Evolutionary conservation across 202 grass and related monocot species (phyloP).

Genomic region (Musa balbisiana): DNA sequence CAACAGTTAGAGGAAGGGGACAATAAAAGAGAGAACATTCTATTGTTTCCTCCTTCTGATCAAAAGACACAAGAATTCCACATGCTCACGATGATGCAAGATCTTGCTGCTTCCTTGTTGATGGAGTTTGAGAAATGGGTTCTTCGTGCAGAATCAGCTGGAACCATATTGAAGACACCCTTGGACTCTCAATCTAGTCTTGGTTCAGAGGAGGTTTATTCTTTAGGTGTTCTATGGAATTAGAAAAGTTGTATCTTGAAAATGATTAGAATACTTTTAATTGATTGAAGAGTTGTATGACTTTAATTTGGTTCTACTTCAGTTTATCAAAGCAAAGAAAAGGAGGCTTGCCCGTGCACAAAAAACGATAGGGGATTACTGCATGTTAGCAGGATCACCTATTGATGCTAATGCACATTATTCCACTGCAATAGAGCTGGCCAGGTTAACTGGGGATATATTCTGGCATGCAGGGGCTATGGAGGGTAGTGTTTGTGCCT

Average conservation of each 20-base stretch:
- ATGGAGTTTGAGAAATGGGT: slow-evolving; percentile 99
- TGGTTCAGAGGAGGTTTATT: slow-evolving; percentile 98
- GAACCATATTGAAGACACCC: slow-evolving; percentile 98
- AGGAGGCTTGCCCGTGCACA: slow-evolving; percentile 86
- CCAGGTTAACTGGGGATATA: slow-evolving; percentile 97
- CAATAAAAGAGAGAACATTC: slow-evolving; percentile 82
- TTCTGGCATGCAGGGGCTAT: slow-evolving; percentile 99
- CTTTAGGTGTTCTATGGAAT: slow-evolving; percentile 74
- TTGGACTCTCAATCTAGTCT: slow-evolving; percentile 97
- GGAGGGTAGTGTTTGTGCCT: slow-evolving; percentile 81
- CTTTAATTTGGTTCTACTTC: slow-evolving; percentile 17
- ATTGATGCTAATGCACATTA: slow-evolving; percentile 97
- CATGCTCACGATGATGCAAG: slow-evolving; percentile 97
- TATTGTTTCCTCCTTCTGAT: slow-evolving; percentile 78
- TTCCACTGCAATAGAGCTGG: slow-evolving; percentile 89
- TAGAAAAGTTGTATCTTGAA: slow-evolving; percentile 34
- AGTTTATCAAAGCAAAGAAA: slow-evolving; percentile 99
- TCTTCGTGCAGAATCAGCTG: slow-evolving; percentile 83
- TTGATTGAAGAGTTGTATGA: not conserved
- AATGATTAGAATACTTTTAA: not conserved
- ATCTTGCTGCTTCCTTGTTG: slow-evolving; percentile 85
- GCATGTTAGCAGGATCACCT: slow-evolving; percentile 90
- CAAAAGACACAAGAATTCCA: slow-evolving; percentile 81
- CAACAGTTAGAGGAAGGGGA: slow-evolving; percentile 40
- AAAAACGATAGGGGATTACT: slow-evolving; percentile 97